Base-by-base conservation (phyloP, 1,284 basidiomycete species). In the Malassezia brasiliensis region DNA sequence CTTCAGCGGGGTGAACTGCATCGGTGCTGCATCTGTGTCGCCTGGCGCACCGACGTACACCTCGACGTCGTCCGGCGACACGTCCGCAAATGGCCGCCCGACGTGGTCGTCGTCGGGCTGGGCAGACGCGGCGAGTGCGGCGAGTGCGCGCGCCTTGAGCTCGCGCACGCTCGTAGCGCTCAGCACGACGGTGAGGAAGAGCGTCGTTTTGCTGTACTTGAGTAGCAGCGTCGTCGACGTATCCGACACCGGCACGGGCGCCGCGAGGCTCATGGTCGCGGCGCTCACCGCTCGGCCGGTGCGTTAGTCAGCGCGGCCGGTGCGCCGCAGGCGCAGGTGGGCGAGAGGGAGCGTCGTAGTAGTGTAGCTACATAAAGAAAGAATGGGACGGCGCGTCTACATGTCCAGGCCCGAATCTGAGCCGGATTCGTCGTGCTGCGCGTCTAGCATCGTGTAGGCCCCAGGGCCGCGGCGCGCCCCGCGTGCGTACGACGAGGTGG, bases 171-270 rank as follows among this genome's bases (percentile, higher is more conserved):
- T 57, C 17, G 42, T 52, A 1, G 10, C 14, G 32, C 40, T 25
- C 8, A 34, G 53, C 12, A 28, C 45, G 6, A 59, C 25, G 7
- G 46, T 38, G 15, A 50, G 17, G 34, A 38, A 54, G 3, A 59
- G 25, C 5, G 47, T 38, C 12, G 52, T 59, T n/a, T 48, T 50
- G 41, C 47, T 50, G 20, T 40, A 54, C 19, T 50, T 59, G 22
- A 59, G 10, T 10, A 52, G 20, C 17, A 59, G 35, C 31, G 47
- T 47, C 14, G 41, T 38, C 30, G 36, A 35, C 15, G 39, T 31
- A 14, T 56, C 54, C 34, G 47, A 38, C 12, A 47, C 35, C 25
- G 34, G 41, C 34, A 52, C 17, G 22, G 34, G 38, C 40, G 22
- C 34, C n/a, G 39, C 20, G 30, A 8, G 22, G 41, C 14, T 34